Conservation (phyloP, 2,329 filamentous ascomycete genomes). For the Alternaria arbusti region DNA sequence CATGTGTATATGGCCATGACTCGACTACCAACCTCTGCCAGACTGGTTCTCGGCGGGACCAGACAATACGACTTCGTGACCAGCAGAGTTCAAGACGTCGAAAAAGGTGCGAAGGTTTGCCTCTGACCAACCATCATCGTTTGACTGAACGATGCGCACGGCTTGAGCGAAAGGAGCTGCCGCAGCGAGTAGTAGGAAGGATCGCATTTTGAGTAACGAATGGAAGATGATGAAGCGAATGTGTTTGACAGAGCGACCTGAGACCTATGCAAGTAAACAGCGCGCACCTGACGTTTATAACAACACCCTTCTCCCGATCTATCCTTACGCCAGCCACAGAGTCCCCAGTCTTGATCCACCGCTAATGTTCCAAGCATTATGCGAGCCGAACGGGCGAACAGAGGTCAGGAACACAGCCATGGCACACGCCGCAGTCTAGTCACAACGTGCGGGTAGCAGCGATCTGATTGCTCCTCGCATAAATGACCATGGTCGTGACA, state of each 20-base stretch:
- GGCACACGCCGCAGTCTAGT: neutral
- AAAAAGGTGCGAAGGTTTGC: slow-evolving; percentile 68
- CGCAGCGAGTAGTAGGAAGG: slow-evolving; percentile 30
- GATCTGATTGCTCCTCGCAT: slow-evolving; percentile 35
- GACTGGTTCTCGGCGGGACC: slow-evolving; percentile 71
- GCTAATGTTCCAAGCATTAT: slow-evolving; percentile 1
- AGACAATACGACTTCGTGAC: slow-evolving; percentile 68
- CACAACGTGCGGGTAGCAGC: slow-evolving; percentile 25
- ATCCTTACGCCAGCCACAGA: neutral
- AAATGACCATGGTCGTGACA: slow-evolving; percentile 19
- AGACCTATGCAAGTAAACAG: neutral
- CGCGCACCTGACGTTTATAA: slow-evolving; percentile 15
- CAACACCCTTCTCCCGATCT: neutral
- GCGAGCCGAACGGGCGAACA: slow-evolving; percentile 1
- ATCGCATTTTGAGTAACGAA: slow-evolving; percentile 45
- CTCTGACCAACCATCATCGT: slow-evolving; percentile 79
- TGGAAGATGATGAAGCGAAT: slow-evolving; percentile 30
- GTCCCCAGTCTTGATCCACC: neutral
- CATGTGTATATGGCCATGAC: neutral
- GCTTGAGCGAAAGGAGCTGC: slow-evolving; percentile 36
- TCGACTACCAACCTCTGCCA: slow-evolving; percentile 58
- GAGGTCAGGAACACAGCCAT: slow-evolving; percentile 7
- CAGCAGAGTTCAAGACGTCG: slow-evolving; percentile 60
- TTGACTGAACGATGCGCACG: slow-evolving; percentile 61
- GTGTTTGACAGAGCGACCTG: neutral